Evolutionary conservation across 371 early-diverging fungal species (phyloP).

Genomic region (Pancytospora philotis): DNA sequence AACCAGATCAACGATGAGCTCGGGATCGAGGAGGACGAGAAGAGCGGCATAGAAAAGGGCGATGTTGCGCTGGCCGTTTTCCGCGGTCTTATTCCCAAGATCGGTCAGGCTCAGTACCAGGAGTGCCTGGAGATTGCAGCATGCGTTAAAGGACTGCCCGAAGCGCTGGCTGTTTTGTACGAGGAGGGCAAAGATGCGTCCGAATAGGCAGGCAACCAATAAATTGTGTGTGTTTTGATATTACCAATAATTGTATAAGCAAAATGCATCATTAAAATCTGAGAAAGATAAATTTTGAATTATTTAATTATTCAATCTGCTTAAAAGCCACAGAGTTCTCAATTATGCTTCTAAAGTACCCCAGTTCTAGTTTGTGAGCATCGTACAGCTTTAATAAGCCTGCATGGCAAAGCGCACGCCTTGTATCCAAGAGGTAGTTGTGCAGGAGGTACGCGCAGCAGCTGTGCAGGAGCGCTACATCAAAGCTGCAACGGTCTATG

Average conservation of each 20-base stretch:
- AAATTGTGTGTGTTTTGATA: no score
- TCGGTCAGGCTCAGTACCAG: not conserved
- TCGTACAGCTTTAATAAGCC: not conserved
- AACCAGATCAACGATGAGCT: conserved; percentile 5
- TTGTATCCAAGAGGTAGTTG: not conserved
- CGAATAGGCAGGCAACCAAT: no score
- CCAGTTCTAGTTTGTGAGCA: conserved; percentile 3
- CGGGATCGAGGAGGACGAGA: conserved; percentile 16
- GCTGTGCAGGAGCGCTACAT: not conserved
- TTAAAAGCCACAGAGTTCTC: conserved; percentile 10
- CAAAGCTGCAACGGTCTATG: not conserved
- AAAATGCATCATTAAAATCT: not conserved
- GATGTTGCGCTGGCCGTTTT: conserved; percentile 16
- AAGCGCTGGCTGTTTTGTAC: no score
- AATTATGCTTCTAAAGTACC: conserved; percentile 1
- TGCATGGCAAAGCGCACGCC: not conserved
- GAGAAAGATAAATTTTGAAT: not conserved
- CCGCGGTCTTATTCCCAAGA: not conserved
- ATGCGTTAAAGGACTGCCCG: not conserved
- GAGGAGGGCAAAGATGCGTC: no score
- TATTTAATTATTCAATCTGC: conserved; percentile 1
- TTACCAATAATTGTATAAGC: not conserved
- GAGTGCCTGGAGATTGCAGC: conserved; percentile 2
- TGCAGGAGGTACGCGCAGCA: not conserved
- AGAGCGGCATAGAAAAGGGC: conserved; percentile 20